Conservation (phyloP, 768 basidiomycete species). For the Rhodotorula toruloides region DNA sequence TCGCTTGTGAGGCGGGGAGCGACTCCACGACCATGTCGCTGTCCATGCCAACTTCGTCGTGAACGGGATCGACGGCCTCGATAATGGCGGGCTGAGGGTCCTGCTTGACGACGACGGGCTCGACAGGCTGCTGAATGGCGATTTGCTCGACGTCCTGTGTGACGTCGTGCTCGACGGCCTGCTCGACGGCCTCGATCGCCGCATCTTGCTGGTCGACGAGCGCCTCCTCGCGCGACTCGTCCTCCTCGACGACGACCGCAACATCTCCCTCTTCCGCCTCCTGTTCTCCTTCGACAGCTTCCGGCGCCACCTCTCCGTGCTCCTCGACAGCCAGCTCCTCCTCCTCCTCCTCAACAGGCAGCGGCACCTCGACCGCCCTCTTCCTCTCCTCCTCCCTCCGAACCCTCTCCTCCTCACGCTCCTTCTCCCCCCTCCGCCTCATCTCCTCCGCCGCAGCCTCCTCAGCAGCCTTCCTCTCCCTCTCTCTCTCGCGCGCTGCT, state of each 20-base stretch:
- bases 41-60: conserved; percentile 20
- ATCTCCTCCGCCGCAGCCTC: background rate
- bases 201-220: background rate
- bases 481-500: background rate
- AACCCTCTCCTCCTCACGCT: background rate
- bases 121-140: background rate
- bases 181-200: background rate
- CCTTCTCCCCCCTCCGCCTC: background rate
- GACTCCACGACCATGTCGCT: conserved; percentile 16
- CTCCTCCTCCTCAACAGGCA: background rate
- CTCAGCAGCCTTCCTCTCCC: conserved; percentile 5
- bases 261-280: background rate
- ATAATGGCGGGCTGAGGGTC: background rate
- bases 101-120: background rate
- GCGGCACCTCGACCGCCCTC: conserved; percentile 11
- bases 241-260: background rate
- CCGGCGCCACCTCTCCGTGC: background rate
- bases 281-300: too few species aligned
- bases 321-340: background rate
- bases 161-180: background rate
- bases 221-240: background rate
- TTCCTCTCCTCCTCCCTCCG: conserved; percentile 9
- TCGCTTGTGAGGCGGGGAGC: background rate
- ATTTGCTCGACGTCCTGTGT: background rate
- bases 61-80: background rate